Percentiles rank a stretch among this genome's conserved stretches.
phyloP scores from a whole-genome alignment of 2,329 filamentous ascomycete genomes.

The Colletotrichum musae region DNA sequence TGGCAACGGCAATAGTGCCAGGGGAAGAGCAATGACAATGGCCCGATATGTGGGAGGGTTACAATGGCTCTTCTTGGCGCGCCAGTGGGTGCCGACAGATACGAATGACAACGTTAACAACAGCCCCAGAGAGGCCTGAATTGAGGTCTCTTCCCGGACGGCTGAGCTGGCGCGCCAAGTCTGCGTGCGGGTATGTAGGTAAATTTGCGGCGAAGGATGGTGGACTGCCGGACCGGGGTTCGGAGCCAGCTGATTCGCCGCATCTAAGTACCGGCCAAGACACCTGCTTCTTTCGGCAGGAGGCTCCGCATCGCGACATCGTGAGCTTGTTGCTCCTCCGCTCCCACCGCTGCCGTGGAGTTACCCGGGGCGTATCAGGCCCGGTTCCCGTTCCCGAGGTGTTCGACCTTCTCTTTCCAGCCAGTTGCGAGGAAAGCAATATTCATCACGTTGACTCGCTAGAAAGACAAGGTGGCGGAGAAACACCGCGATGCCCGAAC shows the following conservation, averaged over 20 bases:
- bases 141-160: constrained; percentile 10
- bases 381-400: no score
- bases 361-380: no score
- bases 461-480: constrained; percentile 6
- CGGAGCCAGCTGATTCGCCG: constrained; percentile 22
- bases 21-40: background rate
- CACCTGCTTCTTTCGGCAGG: constrained; percentile 40
- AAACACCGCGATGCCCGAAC: constrained; percentile 8
- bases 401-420: constrained; percentile 34
- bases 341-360: background rate
- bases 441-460: constrained; percentile 21
- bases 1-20: constrained; percentile 9
- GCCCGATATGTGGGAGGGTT: constrained; percentile 24
- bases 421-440: background rate
- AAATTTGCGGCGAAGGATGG: constrained; percentile 30
- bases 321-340: constrained; percentile 13
- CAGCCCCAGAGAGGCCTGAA: constrained; percentile 5
- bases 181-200: constrained; percentile 32
- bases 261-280: constrained; percentile 26
- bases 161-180: constrained; percentile 33
- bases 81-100: constrained; percentile 16
- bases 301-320: constrained; percentile 34
- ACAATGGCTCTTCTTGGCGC: constrained; percentile 34
- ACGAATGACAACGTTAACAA: constrained; percentile 1
- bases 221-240: constrained; percentile 37